A percentile compares a stretch with the other conserved stretches of the same genome.
phyloP scores from a whole-genome alignment of 345 rosid species.

The Cardiospermum halicacabum region DNA sequence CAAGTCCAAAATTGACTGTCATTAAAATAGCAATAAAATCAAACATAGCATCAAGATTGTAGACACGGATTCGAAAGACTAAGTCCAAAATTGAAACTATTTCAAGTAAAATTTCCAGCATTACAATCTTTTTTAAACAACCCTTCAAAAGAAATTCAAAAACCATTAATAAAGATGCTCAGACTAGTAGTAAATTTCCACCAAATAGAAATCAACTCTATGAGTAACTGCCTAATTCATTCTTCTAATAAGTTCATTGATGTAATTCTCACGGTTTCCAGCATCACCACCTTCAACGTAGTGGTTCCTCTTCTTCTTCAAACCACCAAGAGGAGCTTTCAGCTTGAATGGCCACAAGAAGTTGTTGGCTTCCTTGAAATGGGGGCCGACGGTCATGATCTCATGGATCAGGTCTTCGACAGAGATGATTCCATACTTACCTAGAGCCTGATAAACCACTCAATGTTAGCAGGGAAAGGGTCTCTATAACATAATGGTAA shows the following conservation, averaged over 20 bases:
- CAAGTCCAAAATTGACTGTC: too few relatives aligned
- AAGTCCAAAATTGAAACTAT: neutral
- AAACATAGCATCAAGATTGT: too few relatives aligned
- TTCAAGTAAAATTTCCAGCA: neutral
- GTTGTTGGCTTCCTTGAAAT: conserved; percentile 80
- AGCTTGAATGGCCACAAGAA: conserved; percentile 84
- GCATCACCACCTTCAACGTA: conserved; percentile 91
- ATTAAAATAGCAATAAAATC: too few relatives aligned
- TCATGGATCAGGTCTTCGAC: conserved; percentile 81
- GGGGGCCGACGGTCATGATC: conserved; percentile 83
- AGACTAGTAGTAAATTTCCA: neutral
- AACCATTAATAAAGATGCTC: neutral
- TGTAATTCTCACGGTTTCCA: conserved; percentile 69
- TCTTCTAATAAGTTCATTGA: conserved; percentile 73
- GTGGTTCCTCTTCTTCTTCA: conserved; percentile 81
- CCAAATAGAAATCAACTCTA: conserved; percentile 2
- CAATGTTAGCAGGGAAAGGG: neutral
- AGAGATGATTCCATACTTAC: conserved; percentile 63
- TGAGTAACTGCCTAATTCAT: conserved; percentile 47
- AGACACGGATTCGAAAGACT: too few relatives aligned
- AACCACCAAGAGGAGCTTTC: conserved; percentile 74
- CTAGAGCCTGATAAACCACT: conserved; percentile 37
- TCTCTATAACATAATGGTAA: neutral
- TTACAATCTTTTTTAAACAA: conserved; percentile 3
- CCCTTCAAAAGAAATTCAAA: neutral